Conservation (phyloP, 2,329 filamentous ascomycete genomes). For the Zasmidium angulare region DNA sequence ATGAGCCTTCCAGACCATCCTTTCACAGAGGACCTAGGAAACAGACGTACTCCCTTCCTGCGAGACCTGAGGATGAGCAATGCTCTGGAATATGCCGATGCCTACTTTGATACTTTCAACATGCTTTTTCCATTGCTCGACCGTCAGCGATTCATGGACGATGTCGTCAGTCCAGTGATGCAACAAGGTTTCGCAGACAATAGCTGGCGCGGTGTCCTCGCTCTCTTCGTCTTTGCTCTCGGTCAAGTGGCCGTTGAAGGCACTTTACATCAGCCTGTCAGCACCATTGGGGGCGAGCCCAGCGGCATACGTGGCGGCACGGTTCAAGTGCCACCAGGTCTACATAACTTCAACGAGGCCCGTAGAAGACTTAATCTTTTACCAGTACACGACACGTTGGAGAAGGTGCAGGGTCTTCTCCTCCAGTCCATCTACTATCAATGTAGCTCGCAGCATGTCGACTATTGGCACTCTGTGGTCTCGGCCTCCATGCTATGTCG, state of each 20-base stretch:
- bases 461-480: conserved; percentile 60
- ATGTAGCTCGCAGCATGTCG: conserved; percentile 41
- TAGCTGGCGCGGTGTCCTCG: conserved; percentile 54
- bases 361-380: conserved; percentile 59
- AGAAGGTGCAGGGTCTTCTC: conserved; percentile 60
- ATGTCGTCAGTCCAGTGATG: conserved; percentile 48
- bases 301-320: conserved; percentile 57
- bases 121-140: conserved; percentile 60
- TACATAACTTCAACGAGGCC: conserved; percentile 63
- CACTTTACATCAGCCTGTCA: conserved; percentile 48
- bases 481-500: conserved; percentile 60
- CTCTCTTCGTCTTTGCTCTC: conserved; percentile 58
- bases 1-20: conserved; percentile 26
- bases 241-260: conserved; percentile 59
- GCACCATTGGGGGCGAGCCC: conserved; percentile 43
- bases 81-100: conserved; percentile 51
- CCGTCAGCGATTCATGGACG: conserved; percentile 53
- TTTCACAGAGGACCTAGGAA: conserved; percentile 31
- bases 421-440: conserved; percentile 47
- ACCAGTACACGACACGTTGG: conserved; percentile 55
- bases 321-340: conserved; percentile 54
- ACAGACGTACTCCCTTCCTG: too few species aligned
- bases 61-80: conserved; percentile 53
- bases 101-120: conserved; percentile 62
- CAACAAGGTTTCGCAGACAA: conserved; percentile 51